Conservation (phyloP, 352 stramenopile genomes). For the Pythium rhizo-oryzae region DNA sequence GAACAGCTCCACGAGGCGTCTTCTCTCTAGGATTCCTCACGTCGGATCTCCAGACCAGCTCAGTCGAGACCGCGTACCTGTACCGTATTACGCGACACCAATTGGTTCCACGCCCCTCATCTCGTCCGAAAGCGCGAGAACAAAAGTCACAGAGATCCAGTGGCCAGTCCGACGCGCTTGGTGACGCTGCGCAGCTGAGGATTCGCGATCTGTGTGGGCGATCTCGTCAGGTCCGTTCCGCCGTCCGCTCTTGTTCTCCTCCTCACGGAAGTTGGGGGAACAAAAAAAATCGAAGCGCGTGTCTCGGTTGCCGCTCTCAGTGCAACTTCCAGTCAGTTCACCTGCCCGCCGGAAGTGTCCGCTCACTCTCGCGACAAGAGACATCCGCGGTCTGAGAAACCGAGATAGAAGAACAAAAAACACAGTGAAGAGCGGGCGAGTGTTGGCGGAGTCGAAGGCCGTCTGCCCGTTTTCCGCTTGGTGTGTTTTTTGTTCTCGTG, state of each 20-base stretch:
- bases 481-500: not conserved
- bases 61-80: not conserved
- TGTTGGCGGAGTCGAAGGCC: not conserved
- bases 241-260: not conserved
- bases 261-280: not conserved
- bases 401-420: not conserved
- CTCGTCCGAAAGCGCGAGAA: not conserved
- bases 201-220: not conserved
- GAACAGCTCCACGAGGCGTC: not conserved
- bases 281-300: slow-evolving; percentile 3
- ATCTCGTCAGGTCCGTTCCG: not conserved
- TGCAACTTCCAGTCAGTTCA: not conserved
- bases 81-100: not conserved
- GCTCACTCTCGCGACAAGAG: not conserved
- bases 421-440: not conserved
- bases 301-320: not conserved
- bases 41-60: not conserved
- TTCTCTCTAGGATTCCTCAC: slow-evolving; percentile 4
- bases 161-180: not conserved
- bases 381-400: not conserved
- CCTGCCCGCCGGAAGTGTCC: not conserved
- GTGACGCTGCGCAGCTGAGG: not conserved
- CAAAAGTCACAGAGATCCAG: not conserved
- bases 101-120: not conserved
- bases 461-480: not conserved